phyloP scores from a whole-genome alignment of 176 grass and related monocot species.

The Carex scoparia region DNA sequence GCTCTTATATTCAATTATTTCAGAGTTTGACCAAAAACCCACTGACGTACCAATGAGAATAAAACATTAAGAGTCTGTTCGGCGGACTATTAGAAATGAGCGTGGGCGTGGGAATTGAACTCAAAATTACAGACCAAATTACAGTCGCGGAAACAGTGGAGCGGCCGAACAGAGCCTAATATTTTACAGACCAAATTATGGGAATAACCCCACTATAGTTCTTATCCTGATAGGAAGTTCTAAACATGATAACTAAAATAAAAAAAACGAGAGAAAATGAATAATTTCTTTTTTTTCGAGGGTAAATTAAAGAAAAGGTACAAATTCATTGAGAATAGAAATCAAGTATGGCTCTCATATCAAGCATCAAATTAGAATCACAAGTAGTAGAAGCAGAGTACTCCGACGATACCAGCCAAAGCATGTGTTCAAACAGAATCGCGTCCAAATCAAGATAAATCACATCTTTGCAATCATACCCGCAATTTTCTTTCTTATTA shows the following conservation, averaged over 20 bases:
- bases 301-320: not conserved
- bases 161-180: no score
- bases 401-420: not conserved
- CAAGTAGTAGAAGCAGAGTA: not conserved
- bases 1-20: not conserved
- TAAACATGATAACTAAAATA: not conserved
- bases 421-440: conserved; percentile 10
- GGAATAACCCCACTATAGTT: not conserved
- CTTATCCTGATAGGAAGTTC: not conserved
- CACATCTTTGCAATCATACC: conserved; percentile 11
- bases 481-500: not conserved
- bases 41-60: not conserved
- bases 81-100: no score
- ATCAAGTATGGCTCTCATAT: conserved; percentile 12
- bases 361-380: not conserved
- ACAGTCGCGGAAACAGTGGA: no score
- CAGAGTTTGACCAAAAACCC: not conserved
- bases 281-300: not conserved
- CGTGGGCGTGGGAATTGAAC: no score
- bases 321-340: conserved; percentile 12
- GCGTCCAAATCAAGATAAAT: conserved; percentile 16
- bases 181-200: no score
- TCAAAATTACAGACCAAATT: no score
- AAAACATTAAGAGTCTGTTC: no score
- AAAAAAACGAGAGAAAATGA: not conserved